Base-by-base conservation (phyloP, 768 basidiomycete genomes). In the Macrocybe gigantea region DNA sequence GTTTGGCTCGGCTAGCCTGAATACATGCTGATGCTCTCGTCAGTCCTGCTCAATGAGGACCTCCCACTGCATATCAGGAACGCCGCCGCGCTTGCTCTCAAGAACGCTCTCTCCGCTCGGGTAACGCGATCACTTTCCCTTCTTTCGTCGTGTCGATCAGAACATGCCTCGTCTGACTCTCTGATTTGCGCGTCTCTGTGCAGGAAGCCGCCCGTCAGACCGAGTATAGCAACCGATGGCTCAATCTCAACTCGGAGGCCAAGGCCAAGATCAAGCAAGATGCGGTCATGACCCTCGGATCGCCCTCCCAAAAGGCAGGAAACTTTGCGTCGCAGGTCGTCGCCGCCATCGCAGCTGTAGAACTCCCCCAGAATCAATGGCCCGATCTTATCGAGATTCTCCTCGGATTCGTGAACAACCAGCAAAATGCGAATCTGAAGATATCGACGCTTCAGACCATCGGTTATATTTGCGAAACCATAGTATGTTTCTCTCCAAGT, bases 71-170 rank as follows among this genome's bases (percentile, higher is more conserved):
- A 92, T 64, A 80, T 94, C 45, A 78, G 96, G 56, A 95, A 90
- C 61, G 93, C 95, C n/a, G 94, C 96, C 15, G 93, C 92, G 64
- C 76, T 99, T 44, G 94, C 95, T 13, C 74, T 99, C 67, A 99
- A 98, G 80, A 99, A 99, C 67, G 80, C 93, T 51, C 69, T 99
- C 49, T 80, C 85, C 33, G 92, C 94, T 51, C 76, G 91, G 59
- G 95, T 97, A 72, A 67, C 71, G 58, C 54, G 58, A 7, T 48
- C 48, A 46, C 38, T 48, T 50, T 51, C 49, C 45, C 47, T 42
- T 45, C 44, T 54, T 33, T 35, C 49, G 22, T 22, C 22, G 22
- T 22, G 22, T 22, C 22, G 22, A 22, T 22, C 22, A 56, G 47
- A 48, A 59, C 38, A 33, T 52, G 45, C 41, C 40, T 46, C 40